A percentile compares a stretch with the other conserved stretches of the same genome.
Evolutionary conservation across 1,139 yeast species (phyloP).

Genomic region (Blastobotrys malaysiensis): DNA sequence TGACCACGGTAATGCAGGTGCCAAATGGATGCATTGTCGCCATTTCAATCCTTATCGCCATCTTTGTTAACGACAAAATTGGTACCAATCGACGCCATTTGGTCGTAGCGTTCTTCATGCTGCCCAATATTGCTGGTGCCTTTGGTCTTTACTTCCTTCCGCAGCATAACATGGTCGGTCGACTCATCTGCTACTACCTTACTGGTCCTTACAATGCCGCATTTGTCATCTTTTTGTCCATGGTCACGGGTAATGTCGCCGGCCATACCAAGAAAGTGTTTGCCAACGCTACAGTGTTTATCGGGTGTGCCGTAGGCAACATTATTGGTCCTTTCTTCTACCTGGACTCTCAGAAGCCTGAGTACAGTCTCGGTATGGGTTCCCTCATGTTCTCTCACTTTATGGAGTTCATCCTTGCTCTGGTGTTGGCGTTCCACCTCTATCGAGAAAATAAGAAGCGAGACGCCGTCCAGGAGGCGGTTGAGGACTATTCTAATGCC

Average conservation of each 20-base stretch:
- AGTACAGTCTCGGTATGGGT: slow-evolving; percentile 43
- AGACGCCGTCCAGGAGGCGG: slow-evolving; percentile 9
- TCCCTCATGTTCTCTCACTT: slow-evolving; percentile 37
- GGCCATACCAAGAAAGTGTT: slow-evolving; percentile 53
- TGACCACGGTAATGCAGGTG: slow-evolving; percentile 24
- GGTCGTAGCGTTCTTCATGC: slow-evolving; percentile 17
- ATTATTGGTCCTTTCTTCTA: slow-evolving; percentile 53
- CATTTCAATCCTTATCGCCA: slow-evolving; percentile 19
- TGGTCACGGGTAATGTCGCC: slow-evolving; percentile 48
- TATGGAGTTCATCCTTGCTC: slow-evolving; percentile 27
- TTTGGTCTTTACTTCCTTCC: slow-evolving; percentile 35
- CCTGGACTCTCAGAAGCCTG: slow-evolving; percentile 44
- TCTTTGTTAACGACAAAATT: slow-evolving; percentile 17
- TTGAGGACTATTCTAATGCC: not conserved
- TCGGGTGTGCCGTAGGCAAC: slow-evolving; percentile 54
- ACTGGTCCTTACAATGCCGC: slow-evolving; percentile 35
- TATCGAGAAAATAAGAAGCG: slow-evolving; percentile 30
- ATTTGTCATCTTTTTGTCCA: slow-evolving; percentile 43
- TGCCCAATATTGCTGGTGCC: slow-evolving; percentile 26
- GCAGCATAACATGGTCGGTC: slow-evolving; percentile 16
- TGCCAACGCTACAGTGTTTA: slow-evolving; percentile 39
- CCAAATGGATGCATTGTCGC: slow-evolving; percentile 26
- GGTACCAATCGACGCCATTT: slow-evolving; percentile 15
- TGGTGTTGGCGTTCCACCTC: slow-evolving; percentile 31
- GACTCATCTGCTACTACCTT: slow-evolving; percentile 24